phyloP scores from a whole-genome alignment of 495 filamentous ascomycete species.

The Thozetella sp. region DNA sequence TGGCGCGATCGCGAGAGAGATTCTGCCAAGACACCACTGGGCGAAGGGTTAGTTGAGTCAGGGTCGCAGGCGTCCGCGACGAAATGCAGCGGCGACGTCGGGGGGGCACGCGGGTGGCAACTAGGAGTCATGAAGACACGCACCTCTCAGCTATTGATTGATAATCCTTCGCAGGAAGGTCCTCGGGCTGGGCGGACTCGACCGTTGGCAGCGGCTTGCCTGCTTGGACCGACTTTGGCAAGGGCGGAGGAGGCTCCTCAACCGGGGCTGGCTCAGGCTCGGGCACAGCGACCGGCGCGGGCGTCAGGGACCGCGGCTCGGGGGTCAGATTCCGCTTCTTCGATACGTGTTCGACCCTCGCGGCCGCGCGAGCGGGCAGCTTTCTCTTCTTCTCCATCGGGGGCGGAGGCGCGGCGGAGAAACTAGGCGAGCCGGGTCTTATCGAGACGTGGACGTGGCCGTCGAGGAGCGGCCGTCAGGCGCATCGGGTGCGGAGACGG shows the following conservation, averaged over 20 bases:
- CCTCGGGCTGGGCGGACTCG: conserved; percentile 64
- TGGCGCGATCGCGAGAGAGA: conserved; percentile 83
- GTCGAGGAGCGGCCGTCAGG: conserved; percentile 10
- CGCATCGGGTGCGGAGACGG: neutral
- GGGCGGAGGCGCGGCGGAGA: conserved; percentile 3
- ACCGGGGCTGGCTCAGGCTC: conserved; percentile 24
- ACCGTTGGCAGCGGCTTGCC: conserved; percentile 76
- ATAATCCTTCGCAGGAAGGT: conserved; percentile 68
- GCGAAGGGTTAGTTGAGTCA: conserved; percentile 1
- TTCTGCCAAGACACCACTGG: conserved; percentile 79
- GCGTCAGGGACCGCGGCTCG: conserved; percentile 32
- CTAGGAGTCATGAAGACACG: conserved; percentile 7
- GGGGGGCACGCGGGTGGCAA: neutral
- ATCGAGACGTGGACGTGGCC: conserved; percentile 7
- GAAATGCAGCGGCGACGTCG: too few relatives aligned
- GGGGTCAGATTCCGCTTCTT: conserved; percentile 51
- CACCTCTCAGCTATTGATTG: conserved; percentile 87
- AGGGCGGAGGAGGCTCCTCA: conserved; percentile 50
- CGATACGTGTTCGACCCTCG: conserved; percentile 47
- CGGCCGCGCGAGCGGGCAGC: conserved; percentile 54
- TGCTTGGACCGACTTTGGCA: conserved; percentile 55
- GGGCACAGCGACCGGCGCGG: conserved; percentile 27
- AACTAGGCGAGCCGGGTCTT: conserved; percentile 18
- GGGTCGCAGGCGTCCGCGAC: neutral
- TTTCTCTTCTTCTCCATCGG: conserved; percentile 60